Evolutionary conservation across 805 yeast genomes (phyloP), one percentile per base, ranked within the genome.

Genomic region (Lipomyces kockii): DNA sequence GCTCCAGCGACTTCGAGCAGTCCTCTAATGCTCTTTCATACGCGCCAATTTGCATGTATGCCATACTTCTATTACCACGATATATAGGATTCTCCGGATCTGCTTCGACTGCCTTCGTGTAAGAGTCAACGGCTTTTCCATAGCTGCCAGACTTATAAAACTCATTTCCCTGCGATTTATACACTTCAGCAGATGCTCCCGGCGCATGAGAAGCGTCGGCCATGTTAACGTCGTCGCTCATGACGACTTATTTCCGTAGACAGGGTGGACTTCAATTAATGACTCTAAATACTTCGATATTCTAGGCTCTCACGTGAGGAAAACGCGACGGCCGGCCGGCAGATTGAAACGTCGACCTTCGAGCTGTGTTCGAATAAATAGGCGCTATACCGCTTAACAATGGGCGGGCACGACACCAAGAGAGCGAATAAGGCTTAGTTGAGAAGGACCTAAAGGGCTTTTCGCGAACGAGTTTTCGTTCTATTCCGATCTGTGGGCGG

Each of bases 21-120:
- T 81, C 83, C 20, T 63, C 60, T 32, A 78, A 72, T 9, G 83
- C 83, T 32, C 64, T 70, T 8, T 70, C 72, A 64, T 75, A 79
- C 64, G 75, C 71, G 22, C 71, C 70, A 17, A 72, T 70, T 61
- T 80, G 81, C 76, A 78, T 74, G 57, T 72, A 70, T 2, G 83
- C 82, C 74, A 81, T 79, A 14, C 77, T 67, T 43, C 83, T 71
- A 72, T 81, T 81, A 12, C 82, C 81, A 51, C 75, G 75, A 63
- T 78, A 76, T 9, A 76, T 73, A 2, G 81, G 75, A 62, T 75
- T 77, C 37, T 65, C 65, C n/a, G 81, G 79, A 58, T 76, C 82
- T n/a, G 71, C 64, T 29, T 63, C 70, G 27, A 71, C 61, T 17
- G 74, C 74, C 27, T 59, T 46, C 34, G 71, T 51, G 62, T 71